A percentile compares a stretch with the other conserved stretches of the same genome.
phyloP scores from a whole-genome alignment of 116 monocot genomes.

The Papilionanthe hybrid region DNA sequence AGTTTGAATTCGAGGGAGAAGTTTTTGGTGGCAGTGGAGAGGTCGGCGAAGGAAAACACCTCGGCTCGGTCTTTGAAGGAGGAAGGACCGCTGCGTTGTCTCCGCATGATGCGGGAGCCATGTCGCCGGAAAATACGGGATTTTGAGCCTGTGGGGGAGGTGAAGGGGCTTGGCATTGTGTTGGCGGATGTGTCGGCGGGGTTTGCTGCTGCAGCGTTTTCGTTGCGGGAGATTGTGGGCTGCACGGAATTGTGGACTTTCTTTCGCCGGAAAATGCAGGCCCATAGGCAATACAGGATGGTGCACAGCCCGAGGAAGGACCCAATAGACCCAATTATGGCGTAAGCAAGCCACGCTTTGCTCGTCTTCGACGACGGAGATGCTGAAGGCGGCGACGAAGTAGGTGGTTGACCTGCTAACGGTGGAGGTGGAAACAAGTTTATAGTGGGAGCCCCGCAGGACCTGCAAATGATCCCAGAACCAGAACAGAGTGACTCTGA shows the following conservation, averaged over 20 bases:
- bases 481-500: slow-evolving; percentile 54
- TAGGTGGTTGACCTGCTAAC: slow-evolving; percentile 8
- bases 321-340: slow-evolving; percentile 61
- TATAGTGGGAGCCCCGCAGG: neutral
- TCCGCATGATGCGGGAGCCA: slow-evolving; percentile 43
- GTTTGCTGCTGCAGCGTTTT: neutral
- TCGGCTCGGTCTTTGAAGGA: slow-evolving; percentile 50
- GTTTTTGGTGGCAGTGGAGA: slow-evolving; percentile 22
- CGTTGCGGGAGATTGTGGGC: slow-evolving; percentile 29
- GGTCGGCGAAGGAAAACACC: slow-evolving; percentile 40
- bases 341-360: slow-evolving; percentile 35
- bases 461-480: slow-evolving; percentile 54
- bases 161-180: slow-evolving; percentile 9
- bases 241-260: slow-evolving; percentile 82
- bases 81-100: slow-evolving; percentile 82
- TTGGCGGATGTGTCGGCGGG: neutral
- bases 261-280: slow-evolving; percentile 44
- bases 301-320: slow-evolving; percentile 45
- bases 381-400: neutral
- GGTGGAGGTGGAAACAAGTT: neutral
- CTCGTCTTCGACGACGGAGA: slow-evolving; percentile 11
- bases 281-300: slow-evolving; percentile 39
- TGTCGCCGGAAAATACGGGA: slow-evolving; percentile 42
- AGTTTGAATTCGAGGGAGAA: slow-evolving; percentile 31
- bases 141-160: slow-evolving; percentile 26